These are phyloP conservation scores for Macrolepiota fuliginosa DNA, from an alignment of 768 basidiomycete genomes.

Conservation along the genomic window DNA sequence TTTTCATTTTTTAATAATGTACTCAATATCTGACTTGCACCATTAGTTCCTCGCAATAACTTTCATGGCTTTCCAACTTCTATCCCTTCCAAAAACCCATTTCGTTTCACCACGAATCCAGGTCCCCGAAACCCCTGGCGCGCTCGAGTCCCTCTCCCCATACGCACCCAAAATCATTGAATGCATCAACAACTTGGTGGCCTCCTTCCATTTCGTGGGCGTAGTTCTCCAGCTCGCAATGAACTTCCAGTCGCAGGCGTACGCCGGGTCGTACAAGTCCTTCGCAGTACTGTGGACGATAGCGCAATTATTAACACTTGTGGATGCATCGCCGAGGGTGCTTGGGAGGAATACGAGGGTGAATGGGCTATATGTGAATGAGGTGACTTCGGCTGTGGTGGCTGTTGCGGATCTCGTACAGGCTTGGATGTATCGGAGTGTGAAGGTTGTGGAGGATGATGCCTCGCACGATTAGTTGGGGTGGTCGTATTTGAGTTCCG, in stretches of 20 bases:
- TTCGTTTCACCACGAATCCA: conserved; percentile 9
- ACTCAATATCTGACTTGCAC: neutral
- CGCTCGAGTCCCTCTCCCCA: neutral
- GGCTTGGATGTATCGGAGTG: neutral
- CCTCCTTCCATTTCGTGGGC: conserved; percentile 14
- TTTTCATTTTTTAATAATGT: too few relatives aligned
- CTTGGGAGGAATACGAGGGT: neutral
- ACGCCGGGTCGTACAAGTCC: conserved; percentile 22
- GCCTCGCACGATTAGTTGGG: neutral
- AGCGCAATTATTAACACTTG: neutral
- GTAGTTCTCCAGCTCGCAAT: conserved; percentile 21
- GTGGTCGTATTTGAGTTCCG: neutral
- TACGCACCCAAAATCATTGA: neutral
- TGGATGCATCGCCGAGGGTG: neutral
- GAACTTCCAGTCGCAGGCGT: conserved; percentile 20
- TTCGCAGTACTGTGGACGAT: neutral
- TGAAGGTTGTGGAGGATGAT: neutral
- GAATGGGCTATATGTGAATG: neutral
- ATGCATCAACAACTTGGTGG: neutral
- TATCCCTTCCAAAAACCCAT: neutral
- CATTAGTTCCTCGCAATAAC: neutral
- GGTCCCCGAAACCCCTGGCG: neutral
- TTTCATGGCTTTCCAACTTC: conserved; percentile 1
- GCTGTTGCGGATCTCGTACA: neutral
- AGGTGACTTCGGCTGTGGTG: neutral